Percentiles rank a stretch among this genome's conserved stretches.
These are phyloP conservation scores for Russula vinacea DNA, from an alignment of 768 basidiomycete genomes.

Conservation along the genomic window DNA sequence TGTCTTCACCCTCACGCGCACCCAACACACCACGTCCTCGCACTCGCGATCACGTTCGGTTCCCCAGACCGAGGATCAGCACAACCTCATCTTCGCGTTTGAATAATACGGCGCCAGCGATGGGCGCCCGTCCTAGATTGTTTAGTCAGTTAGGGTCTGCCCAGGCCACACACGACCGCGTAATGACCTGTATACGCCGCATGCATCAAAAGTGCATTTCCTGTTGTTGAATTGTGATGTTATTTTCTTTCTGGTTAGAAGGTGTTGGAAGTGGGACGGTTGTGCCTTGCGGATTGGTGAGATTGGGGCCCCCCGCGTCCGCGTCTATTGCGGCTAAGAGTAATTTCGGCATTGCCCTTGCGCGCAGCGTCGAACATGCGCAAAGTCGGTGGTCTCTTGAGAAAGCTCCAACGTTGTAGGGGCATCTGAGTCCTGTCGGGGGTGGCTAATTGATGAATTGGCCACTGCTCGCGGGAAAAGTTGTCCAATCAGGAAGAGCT, in stretches of 20 bases:
- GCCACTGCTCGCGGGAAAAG: too few relatives aligned
- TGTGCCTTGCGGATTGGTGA: conserved; percentile 32
- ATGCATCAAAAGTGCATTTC: conserved; percentile 78
- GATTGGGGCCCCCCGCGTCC: conserved; percentile 61
- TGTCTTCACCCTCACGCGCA: too few relatives aligned
- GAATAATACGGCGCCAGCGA: conserved; percentile 78
- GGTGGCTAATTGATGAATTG: too few relatives aligned
- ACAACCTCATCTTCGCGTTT: conserved; percentile 67
- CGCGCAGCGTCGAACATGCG: conserved; percentile 69
- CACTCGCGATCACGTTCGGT: conserved; percentile 67
- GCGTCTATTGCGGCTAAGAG: conserved; percentile 49
- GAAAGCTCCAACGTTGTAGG: conserved; percentile 32
- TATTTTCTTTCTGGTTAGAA: not conserved
- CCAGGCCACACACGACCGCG: conserved; percentile 53
- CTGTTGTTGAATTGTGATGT: conserved; percentile 35
- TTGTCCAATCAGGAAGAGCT: too few relatives aligned
- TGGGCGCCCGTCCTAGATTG: conserved; percentile 66
- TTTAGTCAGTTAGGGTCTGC: conserved; percentile 44
- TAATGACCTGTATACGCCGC: conserved; percentile 50
- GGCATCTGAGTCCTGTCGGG: not conserved
- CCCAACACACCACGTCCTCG: conserved; percentile 51
- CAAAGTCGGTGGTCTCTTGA: conserved; percentile 42
- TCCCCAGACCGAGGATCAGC: conserved; percentile 52
- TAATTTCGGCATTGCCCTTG: conserved; percentile 44
- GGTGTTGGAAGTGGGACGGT: conserved; percentile 38